These are phyloP conservation scores for Colletotrichum cereale DNA, from an alignment of 2,329 filamentous ascomycete species.

Conservation along the genomic window DNA sequence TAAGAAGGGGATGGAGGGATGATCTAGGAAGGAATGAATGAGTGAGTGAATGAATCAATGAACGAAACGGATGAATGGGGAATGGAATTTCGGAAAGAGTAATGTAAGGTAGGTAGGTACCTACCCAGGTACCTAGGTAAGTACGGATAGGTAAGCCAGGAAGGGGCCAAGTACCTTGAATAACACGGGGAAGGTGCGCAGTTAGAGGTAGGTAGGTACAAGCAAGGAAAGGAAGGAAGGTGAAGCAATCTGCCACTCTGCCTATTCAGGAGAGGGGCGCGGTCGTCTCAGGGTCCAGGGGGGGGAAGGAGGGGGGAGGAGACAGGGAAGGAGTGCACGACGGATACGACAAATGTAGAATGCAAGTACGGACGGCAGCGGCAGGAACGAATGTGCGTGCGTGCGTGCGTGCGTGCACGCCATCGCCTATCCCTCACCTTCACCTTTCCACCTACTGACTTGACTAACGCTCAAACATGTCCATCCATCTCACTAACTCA, in stretches of 20 bases:
- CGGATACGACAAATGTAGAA: background rate
- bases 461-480: background rate
- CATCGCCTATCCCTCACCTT: background rate
- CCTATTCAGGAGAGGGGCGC: slow-evolving; percentile 32
- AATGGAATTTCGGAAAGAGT: slow-evolving; percentile 17
- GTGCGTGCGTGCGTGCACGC: background rate
- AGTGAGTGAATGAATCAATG: background rate
- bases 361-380: background rate
- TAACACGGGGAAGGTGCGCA: slow-evolving; percentile 38
- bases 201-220: too few relatives aligned
- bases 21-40: background rate
- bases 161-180: slow-evolving; percentile 13
- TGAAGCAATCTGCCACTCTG: slow-evolving; percentile 27
- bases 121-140: background rate
- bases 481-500: background rate
- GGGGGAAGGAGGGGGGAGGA: background rate
- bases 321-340: background rate
- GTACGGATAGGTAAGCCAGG: background rate
- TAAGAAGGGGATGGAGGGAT: slow-evolving; percentile 28
- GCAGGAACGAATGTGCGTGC: slow-evolving; percentile 6
- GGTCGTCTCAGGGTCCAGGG: slow-evolving; percentile 33
- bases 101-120: background rate
- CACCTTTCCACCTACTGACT: background rate
- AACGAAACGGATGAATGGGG: background rate
- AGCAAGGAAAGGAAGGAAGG: slow-evolving; percentile 18